Percentiles rank a stretch among this genome's conserved stretches.
phyloP scores from a whole-genome alignment of 495 filamentous ascomycete species.

The Podospora pseudocomata region DNA sequence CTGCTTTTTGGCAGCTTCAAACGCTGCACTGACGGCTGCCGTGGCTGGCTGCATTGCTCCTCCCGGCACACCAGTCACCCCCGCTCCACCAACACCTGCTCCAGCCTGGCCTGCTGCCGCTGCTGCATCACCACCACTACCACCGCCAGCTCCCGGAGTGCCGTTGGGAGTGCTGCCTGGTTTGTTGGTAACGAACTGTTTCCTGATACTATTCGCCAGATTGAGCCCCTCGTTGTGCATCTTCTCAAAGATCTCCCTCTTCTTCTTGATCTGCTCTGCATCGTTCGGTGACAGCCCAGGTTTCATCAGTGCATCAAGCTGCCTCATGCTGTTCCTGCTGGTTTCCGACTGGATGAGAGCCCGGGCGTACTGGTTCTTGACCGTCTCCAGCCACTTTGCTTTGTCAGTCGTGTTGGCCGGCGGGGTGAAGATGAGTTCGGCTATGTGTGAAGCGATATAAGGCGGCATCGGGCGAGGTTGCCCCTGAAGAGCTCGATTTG shows the following conservation, averaged over 20 bases:
- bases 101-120: constrained; percentile 11
- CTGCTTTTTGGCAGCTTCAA: constrained; percentile 52
- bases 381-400: constrained; percentile 32
- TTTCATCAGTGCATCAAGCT: constrained; percentile 29
- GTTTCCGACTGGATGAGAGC: constrained; percentile 38
- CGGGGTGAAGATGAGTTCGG: constrained; percentile 33
- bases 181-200: constrained; percentile 28
- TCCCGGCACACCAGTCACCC: constrained; percentile 11
- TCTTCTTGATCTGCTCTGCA: constrained; percentile 30
- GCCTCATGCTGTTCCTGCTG: constrained; percentile 20
- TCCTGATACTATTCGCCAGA: constrained; percentile 34
- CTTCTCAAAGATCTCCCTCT: constrained; percentile 33
- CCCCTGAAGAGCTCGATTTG: constrained; percentile 6
- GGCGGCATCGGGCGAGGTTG: constrained; percentile 23
- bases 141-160: not conserved
- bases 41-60: constrained; percentile 32
- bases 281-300: constrained; percentile 33
- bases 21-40: constrained; percentile 47
- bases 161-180: constrained; percentile 13
- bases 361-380: constrained; percentile 33
- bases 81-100: constrained; percentile 6
- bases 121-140: not conserved
- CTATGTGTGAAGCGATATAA: constrained; percentile 36
- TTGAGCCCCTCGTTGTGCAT: constrained; percentile 30
- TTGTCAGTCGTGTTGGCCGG: constrained; percentile 20